Percentiles rank a stretch among this genome's conserved stretches.
phyloP scores from a whole-genome alignment of 345 rosid genomes.

The Ailanthus altissimus region DNA sequence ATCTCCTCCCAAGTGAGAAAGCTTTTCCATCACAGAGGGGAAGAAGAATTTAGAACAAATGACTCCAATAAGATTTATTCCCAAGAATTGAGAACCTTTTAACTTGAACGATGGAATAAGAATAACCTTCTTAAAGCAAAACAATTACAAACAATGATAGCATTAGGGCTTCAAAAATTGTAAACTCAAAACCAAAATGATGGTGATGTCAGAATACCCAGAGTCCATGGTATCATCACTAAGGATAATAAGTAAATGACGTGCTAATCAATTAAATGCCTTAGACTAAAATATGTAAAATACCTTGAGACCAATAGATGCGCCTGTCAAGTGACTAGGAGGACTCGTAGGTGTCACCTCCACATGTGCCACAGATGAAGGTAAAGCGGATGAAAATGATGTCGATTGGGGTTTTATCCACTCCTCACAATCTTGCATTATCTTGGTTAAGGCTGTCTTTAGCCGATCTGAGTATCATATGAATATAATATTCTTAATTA shows the following conservation, averaged over 20 bases:
- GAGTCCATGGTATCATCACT: neutral
- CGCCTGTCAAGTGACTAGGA: slow-evolving; percentile 46
- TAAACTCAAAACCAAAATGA: neutral
- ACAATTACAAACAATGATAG: neutral
- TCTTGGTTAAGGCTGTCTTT: slow-evolving; percentile 74
- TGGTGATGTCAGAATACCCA: neutral
- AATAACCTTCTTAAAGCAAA: neutral
- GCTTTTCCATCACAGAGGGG: neutral
- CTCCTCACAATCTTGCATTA: slow-evolving; percentile 92
- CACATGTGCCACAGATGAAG: slow-evolving; percentile 47
- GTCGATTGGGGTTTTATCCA: slow-evolving; percentile 72
- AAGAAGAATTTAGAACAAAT: neutral
- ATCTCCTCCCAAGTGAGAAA: neutral
- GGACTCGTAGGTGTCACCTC: slow-evolving; percentile 72
- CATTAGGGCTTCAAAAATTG: neutral
- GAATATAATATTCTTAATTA: slow-evolving; percentile 17
- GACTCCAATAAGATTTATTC: neutral
- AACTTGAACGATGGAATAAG: neutral
- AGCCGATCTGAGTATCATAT: slow-evolving; percentile 64
- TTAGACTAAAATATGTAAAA: slow-evolving; percentile 1
- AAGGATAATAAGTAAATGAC: neutral
- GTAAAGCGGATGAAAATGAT: slow-evolving; percentile 52
- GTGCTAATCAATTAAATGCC: neutral
- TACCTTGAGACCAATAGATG: slow-evolving; percentile 89
- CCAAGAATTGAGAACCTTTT: neutral